Evolutionary conservation across 73 alveolate species (phyloP).

Genomic region (Paramecium sonneborni): DNA sequence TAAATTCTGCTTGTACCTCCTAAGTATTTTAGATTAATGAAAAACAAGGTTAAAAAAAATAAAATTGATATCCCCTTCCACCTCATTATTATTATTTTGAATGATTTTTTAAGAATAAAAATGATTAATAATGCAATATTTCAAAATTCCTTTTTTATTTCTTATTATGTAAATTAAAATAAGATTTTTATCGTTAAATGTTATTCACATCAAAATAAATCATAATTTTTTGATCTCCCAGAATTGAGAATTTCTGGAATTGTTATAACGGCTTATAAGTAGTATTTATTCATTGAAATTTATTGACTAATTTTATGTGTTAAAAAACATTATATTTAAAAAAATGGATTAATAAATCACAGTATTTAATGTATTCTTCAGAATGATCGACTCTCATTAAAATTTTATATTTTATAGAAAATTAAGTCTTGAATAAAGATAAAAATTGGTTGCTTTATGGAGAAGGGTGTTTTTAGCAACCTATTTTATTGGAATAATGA

Average conservation of each 20-base stretch:
- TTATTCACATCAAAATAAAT: not conserved
- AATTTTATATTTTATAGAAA: not conserved
- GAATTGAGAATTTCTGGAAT: not conserved
- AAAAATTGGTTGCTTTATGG: not conserved
- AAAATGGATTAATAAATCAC: slow-evolving; percentile 17
- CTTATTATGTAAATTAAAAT: too few species aligned
- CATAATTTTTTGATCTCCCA: not conserved
- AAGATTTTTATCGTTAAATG: too few species aligned
- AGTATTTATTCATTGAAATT: not conserved
- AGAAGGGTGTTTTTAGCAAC: not conserved
- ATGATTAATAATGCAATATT: too few species aligned
- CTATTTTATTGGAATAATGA: slow-evolving; percentile 44
- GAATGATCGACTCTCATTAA: not conserved
- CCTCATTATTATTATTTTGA: too few species aligned
- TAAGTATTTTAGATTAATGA: too few species aligned
- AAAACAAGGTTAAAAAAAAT: too few species aligned
- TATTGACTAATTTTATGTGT: not conserved
- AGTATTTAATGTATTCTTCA: slow-evolving; percentile 32
- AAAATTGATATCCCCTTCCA: too few species aligned
- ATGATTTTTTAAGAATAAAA: too few species aligned
- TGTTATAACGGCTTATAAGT: not conserved
- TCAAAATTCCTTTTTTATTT: too few species aligned
- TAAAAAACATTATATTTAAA: not conserved
- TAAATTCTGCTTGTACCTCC: too few species aligned
- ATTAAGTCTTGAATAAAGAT: not conserved